Percentiles rank a stretch among this genome's conserved stretches.
phyloP scores from a whole-genome alignment of 352 stramenopile genomes.

The Phytophthora pinifolia region DNA sequence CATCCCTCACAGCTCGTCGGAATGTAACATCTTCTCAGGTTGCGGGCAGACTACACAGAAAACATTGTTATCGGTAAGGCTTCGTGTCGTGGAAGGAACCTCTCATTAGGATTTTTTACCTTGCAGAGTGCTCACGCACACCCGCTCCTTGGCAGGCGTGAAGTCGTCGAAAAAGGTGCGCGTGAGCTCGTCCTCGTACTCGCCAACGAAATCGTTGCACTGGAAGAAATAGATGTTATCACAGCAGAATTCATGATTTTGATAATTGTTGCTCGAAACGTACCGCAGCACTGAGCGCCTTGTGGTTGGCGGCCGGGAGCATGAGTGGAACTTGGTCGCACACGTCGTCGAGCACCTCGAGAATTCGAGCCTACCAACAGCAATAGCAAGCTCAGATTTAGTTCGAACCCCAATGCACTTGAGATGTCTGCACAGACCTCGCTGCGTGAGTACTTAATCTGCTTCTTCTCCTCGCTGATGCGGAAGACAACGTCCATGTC shows the following conservation, averaged over 20 bases:
- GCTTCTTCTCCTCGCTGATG: slow-evolving; percentile 88
- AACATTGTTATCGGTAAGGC: not conserved
- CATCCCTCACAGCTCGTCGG: slow-evolving; percentile 44
- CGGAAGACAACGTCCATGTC: slow-evolving; percentile 85
- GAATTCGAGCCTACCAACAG: slow-evolving; percentile 57
- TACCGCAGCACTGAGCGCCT: slow-evolving; percentile 63
- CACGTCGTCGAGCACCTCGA: slow-evolving; percentile 81
- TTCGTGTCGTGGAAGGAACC: too few species aligned
- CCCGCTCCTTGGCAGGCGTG: slow-evolving; percentile 55
- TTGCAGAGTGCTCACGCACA: slow-evolving; percentile 53
- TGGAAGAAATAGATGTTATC: slow-evolving; percentile 14
- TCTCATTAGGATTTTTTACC: slow-evolving; percentile 38
- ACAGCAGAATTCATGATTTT: not conserved
- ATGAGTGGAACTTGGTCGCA: slow-evolving; percentile 55
- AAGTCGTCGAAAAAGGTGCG: slow-evolving; percentile 79
- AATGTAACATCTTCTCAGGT: slow-evolving; percentile 12
- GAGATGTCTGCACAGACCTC: slow-evolving; percentile 38
- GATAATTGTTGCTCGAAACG: not conserved
- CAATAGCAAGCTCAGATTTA: not conserved
- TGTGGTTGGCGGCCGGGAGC: slow-evolving; percentile 39
- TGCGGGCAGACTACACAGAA: slow-evolving; percentile 25
- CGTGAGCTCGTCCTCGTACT: slow-evolving; percentile 82
- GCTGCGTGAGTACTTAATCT: slow-evolving; percentile 81
- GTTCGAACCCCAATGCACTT: not conserved
- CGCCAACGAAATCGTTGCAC: slow-evolving; percentile 78